Conservation (phyloP, 1,139 yeast species). For the Groenewaldozyma auringiensis region DNA sequence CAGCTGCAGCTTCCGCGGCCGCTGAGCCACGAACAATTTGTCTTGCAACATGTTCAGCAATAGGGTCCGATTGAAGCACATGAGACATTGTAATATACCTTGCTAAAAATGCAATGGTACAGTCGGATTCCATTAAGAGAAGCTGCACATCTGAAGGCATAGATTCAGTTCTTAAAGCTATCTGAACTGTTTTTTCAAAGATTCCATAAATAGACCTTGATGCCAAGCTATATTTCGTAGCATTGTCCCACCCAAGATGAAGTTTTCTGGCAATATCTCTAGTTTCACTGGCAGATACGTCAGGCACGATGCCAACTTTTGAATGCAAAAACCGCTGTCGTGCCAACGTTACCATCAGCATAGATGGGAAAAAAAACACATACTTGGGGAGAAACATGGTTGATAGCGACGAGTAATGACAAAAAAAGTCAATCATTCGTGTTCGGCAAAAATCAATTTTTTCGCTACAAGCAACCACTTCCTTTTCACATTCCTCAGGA, state of each 20-base stretch:
- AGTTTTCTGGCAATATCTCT: background rate
- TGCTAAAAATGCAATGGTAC: background rate
- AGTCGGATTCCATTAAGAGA: background rate
- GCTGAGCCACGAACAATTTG: too few species aligned
- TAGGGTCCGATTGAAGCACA: background rate
- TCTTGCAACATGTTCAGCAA: background rate
- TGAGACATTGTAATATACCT: background rate
- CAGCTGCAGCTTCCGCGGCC: too few species aligned
- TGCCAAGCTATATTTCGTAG: background rate
- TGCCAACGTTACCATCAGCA: background rate
- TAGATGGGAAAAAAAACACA: background rate
- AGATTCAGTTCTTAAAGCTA: background rate
- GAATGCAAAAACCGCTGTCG: constrained; percentile 1
- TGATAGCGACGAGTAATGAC: background rate
- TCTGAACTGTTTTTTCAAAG: background rate
- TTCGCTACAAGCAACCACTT: background rate
- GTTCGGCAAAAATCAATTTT: background rate
- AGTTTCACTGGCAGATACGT: background rate
- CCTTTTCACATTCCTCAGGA: background rate
- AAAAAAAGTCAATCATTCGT: background rate
- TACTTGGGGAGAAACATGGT: background rate
- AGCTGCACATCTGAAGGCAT: background rate
- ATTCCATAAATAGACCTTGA: background rate
- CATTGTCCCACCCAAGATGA: background rate
- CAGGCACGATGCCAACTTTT: background rate